Evolutionary conservation across 768 basidiomycete genomes (phyloP).

Genomic region (Lentinula boryana): DNA sequence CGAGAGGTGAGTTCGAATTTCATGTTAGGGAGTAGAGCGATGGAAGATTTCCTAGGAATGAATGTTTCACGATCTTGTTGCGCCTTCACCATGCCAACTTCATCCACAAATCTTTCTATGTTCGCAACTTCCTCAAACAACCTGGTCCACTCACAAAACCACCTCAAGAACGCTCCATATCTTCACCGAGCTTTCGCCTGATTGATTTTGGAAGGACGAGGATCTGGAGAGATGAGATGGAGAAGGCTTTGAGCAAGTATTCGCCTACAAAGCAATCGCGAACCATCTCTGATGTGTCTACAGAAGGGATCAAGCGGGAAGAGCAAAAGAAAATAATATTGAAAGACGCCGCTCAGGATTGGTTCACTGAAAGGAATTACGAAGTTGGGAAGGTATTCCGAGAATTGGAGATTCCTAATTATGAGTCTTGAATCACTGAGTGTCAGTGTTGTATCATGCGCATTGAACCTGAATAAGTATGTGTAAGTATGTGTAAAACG

Average conservation of each 20-base stretch:
- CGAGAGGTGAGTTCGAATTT: too few relatives aligned
- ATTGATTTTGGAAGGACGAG: conserved; percentile 43
- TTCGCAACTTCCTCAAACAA: conserved; percentile 40
- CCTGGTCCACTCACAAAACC: conserved; percentile 29
- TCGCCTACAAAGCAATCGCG: neutral
- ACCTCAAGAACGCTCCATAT: conserved; percentile 18
- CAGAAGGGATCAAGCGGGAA: neutral
- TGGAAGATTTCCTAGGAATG: too few relatives aligned
- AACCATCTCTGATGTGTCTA: neutral
- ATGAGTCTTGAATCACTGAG: neutral
- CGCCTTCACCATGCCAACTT: conserved; percentile 23
- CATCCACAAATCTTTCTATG: conserved; percentile 9
- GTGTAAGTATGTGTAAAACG: neutral
- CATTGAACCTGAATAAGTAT: neutral
- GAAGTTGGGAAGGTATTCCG: neutral
- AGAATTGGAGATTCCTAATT: neutral
- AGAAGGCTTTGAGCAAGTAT: neutral
- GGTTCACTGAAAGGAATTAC: neutral
- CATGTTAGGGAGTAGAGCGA: too few relatives aligned
- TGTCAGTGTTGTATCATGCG: neutral
- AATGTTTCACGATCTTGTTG: conserved; percentile 1
- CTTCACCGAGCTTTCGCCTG: conserved; percentile 34
- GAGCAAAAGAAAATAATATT: neutral
- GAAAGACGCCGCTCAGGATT: neutral
- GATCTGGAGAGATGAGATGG: neutral